phyloP scores from a whole-genome alignment of 805 yeast genomes.

The Yarrowia sp. region DNA sequence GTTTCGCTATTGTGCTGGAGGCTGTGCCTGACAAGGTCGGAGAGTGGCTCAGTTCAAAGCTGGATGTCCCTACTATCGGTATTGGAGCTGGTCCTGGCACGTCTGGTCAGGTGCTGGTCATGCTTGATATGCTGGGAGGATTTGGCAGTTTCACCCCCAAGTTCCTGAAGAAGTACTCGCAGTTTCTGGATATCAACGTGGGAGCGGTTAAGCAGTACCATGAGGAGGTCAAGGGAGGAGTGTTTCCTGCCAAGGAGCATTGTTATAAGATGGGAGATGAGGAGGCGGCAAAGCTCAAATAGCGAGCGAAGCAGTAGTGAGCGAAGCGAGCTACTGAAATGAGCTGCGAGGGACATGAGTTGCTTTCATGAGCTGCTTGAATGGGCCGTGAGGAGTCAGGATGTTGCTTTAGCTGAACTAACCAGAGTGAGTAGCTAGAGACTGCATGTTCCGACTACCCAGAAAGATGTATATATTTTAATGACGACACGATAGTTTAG shows the following conservation, averaged over 20 bases:
- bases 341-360: background rate
- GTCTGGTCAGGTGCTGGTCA: constrained; percentile 89
- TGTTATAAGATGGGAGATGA: constrained; percentile 74
- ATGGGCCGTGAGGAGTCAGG: no score
- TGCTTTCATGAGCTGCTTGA: background rate
- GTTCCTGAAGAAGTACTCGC: constrained; percentile 75
- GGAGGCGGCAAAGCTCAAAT: constrained; percentile 57
- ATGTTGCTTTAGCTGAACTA: no score
- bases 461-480: constrained; percentile 17
- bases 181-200: constrained; percentile 58
- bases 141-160: constrained; percentile 63
- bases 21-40: constrained; percentile 85
- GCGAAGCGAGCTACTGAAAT: background rate
- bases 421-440: no score
- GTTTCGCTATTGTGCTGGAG: constrained; percentile 76
- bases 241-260: constrained; percentile 72
- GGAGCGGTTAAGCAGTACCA: constrained; percentile 62
- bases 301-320: constrained; percentile 44
- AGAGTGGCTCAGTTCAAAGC: constrained; percentile 61
- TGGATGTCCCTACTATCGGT: constrained; percentile 85
- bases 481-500: constrained; percentile 23
- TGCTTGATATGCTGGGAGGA: constrained; percentile 79
- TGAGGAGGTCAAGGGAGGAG: constrained; percentile 60
- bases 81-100: constrained; percentile 91
- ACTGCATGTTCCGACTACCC: no score